These are phyloP conservation scores for Vanrija sp. DNA, from an alignment of 1,284 basidiomycete genomes.

Conservation along the genomic window DNA sequence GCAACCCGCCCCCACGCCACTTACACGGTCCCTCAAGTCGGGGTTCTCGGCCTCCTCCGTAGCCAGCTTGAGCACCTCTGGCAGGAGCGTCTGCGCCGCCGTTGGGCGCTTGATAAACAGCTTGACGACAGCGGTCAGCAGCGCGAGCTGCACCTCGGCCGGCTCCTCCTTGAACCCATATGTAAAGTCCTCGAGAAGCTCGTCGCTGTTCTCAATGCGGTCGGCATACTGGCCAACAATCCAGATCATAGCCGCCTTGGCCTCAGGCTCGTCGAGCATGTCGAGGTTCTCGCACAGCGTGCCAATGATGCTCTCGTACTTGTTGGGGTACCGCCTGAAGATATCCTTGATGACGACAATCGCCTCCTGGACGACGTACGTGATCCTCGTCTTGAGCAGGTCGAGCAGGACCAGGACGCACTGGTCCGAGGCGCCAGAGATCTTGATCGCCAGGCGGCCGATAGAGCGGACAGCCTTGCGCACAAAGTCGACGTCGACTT, in stretches of 20 bases:
- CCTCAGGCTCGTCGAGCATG: constrained; percentile 95
- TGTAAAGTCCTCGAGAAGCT: constrained; percentile 83
- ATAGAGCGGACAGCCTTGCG: constrained; percentile 91
- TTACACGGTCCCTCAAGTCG: constrained; percentile 75
- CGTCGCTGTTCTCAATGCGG: constrained; percentile 94
- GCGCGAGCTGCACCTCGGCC: constrained; percentile 89
- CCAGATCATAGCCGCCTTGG: constrained; percentile 97
- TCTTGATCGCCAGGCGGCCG: constrained; percentile 93
- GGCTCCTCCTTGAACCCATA: constrained; percentile 91
- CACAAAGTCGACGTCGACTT: constrained; percentile 98
- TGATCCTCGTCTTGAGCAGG: constrained; percentile 85
- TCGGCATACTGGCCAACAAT: constrained; percentile 97
- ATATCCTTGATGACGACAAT: constrained; percentile 99
- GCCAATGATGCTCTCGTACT: constrained; percentile 95
- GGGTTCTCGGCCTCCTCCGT: constrained; percentile 97
- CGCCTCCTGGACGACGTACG: constrained; percentile 96
- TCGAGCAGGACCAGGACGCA: constrained; percentile 92
- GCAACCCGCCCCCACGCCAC: constrained; percentile 3
- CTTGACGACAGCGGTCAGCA: constrained; percentile 93
- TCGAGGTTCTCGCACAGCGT: constrained; percentile 92
- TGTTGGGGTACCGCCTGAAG: constrained; percentile 95
- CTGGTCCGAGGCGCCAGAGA: constrained; percentile 84
- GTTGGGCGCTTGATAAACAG: constrained; percentile 93
- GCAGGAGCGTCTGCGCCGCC: constrained; percentile 81
- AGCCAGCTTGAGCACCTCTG: constrained; percentile 83